Conservation (phyloP, 768 basidiomycete species). For the Tylopilus subfusipes region DNA sequence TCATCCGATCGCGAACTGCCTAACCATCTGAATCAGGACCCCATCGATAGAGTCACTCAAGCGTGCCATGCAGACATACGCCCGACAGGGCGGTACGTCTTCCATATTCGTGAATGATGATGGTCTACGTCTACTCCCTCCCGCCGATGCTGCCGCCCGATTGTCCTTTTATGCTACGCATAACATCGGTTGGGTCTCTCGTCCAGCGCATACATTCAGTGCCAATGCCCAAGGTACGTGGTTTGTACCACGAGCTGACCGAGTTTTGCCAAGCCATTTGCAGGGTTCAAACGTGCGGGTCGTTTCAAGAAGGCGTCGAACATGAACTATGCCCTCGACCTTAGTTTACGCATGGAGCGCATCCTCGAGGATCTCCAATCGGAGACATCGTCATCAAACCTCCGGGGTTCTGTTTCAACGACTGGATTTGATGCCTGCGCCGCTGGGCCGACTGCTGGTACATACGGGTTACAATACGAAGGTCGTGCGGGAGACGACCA, state of each 20-base stretch:
- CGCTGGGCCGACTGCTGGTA: conserved; percentile 32
- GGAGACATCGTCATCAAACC: conserved; percentile 20
- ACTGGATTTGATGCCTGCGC: conserved; percentile 21
- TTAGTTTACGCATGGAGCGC: conserved; percentile 38
- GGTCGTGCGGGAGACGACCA: conserved; percentile 62
- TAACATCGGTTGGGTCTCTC: conserved; percentile 57
- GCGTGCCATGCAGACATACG: conserved; percentile 60
- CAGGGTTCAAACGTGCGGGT: conserved; percentile 48
- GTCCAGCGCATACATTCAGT: conserved; percentile 45
- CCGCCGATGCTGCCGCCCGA: conserved; percentile 44
- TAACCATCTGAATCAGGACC: conserved; percentile 25
- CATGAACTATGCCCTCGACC: conserved; percentile 73
- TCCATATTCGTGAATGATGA: conserved; percentile 62
- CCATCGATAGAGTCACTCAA: conserved; percentile 54
- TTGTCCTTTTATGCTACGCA: conserved; percentile 53
- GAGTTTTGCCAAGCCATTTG: neutral
- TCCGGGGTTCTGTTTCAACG: conserved; percentile 23
- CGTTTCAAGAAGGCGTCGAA: conserved; percentile 94
- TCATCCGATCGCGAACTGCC: neutral
- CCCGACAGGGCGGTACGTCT: conserved; percentile 60
- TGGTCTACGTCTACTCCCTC: conserved; percentile 50
- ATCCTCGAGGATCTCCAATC: conserved; percentile 31
- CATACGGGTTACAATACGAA: conserved; percentile 65
- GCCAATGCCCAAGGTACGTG: conserved; percentile 46
- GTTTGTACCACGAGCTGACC: conserved; percentile 34